Evolutionary conservation across 2,329 filamentous ascomycete genomes (phyloP).

Genomic region (Phoma sp.): DNA sequence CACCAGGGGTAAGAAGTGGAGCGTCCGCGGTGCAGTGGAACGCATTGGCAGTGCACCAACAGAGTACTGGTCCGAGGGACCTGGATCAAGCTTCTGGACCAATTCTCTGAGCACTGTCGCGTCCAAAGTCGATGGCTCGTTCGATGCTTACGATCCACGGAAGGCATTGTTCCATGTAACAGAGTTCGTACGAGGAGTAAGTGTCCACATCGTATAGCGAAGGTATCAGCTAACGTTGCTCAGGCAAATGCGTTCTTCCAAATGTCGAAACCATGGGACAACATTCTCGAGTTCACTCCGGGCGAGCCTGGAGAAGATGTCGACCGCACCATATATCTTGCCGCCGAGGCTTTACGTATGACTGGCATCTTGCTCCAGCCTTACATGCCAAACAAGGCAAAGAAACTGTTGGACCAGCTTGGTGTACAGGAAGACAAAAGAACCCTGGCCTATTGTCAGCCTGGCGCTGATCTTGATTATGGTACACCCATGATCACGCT

Average conservation of each 20-base stretch:
- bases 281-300: slow-evolving; percentile 49
- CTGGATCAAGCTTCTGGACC: slow-evolving; percentile 42
- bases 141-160: slow-evolving; percentile 40
- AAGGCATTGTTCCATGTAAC: slow-evolving; percentile 34
- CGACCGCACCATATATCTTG: slow-evolving; percentile 67
- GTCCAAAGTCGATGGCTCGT: slow-evolving; percentile 26
- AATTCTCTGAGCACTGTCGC: slow-evolving; percentile 45
- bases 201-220: slow-evolving; percentile 2
- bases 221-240: slow-evolving; percentile 34
- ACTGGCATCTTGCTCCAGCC: slow-evolving; percentile 86
- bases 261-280: slow-evolving; percentile 71
- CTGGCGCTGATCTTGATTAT: slow-evolving; percentile 73
- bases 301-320: slow-evolving; percentile 42
- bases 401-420: slow-evolving; percentile 75
- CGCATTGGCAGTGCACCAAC: slow-evolving; percentile 34
- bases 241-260: slow-evolving; percentile 72
- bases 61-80: slow-evolving; percentile 37
- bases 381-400: slow-evolving; percentile 83
- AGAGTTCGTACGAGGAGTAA: slow-evolving; percentile 38
- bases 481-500: slow-evolving; percentile 58
- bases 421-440: slow-evolving; percentile 71
- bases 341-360: slow-evolving; percentile 78
- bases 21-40: slow-evolving; percentile 65
- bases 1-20: slow-evolving; percentile 72
- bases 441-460: slow-evolving; percentile 65